Evolutionary conservation across 2,329 filamentous ascomycete species (phyloP).

Genomic region (Fusarium sp.): DNA sequence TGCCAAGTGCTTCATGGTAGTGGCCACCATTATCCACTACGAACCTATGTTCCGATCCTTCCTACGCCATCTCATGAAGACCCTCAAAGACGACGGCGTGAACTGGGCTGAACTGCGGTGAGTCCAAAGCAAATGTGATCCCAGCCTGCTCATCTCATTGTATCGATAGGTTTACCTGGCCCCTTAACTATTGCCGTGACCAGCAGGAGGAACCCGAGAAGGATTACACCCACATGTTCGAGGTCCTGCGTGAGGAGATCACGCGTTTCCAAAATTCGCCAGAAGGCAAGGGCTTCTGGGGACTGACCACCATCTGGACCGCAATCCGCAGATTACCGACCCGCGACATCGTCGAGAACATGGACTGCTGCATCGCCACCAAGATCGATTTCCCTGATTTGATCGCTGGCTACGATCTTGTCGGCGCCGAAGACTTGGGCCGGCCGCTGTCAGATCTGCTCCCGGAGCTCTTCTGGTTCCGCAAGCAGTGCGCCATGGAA

Average conservation of each 20-base stretch:
- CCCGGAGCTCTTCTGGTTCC: conserved; percentile 94
- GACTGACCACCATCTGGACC: conserved; percentile 88
- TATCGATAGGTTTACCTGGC: conserved; percentile 75
- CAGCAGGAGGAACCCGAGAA: conserved; percentile 76
- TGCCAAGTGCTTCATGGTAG: conserved; percentile 78
- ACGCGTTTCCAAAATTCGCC: conserved; percentile 80
- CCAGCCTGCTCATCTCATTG: conserved; percentile 22
- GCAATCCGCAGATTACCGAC: conserved; percentile 76
- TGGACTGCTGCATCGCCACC: conserved; percentile 89
- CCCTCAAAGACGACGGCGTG: conserved; percentile 85
- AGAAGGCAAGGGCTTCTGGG: conserved; percentile 86
- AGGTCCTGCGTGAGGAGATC: conserved; percentile 83
- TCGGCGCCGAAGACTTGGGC: conserved; percentile 88
- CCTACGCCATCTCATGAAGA: conserved; percentile 78
- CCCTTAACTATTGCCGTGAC: conserved; percentile 77
- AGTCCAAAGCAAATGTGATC: conserved; percentile 24
- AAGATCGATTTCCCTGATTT: conserved; percentile 86
- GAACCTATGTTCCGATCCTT: conserved; percentile 90
- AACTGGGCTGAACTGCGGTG: conserved; percentile 85
- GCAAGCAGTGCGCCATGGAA: conserved; percentile 84
- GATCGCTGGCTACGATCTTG: conserved; percentile 90
- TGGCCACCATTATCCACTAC: conserved; percentile 85
- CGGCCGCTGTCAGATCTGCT: conserved; percentile 83
- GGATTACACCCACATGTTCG: conserved; percentile 79
- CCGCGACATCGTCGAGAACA: conserved; percentile 80